Evolutionary conservation across 2,329 filamentous ascomycete genomes (phyloP).

Genomic region (Penicillium paneum): DNA sequence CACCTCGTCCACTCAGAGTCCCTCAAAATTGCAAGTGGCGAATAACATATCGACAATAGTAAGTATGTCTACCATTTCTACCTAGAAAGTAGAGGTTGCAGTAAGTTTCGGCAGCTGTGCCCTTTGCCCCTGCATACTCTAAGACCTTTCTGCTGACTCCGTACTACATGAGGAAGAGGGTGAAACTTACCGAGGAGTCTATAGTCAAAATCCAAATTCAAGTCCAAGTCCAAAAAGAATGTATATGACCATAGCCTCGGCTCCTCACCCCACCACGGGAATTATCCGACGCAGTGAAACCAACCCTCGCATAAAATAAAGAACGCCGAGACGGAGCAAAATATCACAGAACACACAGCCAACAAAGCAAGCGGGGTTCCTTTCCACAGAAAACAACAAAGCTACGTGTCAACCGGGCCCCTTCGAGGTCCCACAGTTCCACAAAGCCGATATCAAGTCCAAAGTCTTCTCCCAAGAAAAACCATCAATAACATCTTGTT

Average conservation of each 20-base stretch:
- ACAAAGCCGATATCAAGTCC: neutral
- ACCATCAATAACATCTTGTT: neutral
- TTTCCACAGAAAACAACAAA: neutral
- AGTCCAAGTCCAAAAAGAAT: neutral
- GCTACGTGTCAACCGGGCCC: neutral
- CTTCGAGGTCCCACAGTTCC: neutral
- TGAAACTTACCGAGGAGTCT: neutral
- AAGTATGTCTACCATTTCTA: neutral
- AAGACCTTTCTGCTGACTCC: slow-evolving; percentile 2
- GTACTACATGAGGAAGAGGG: neutral
- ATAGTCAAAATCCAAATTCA: neutral
- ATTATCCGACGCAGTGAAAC: neutral
- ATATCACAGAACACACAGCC: neutral
- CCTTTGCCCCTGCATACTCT: slow-evolving; percentile 1
- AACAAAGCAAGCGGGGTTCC: neutral
- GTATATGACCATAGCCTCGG: neutral
- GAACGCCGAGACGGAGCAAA: neutral
- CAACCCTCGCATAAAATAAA: too few species aligned
- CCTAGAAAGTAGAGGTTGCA: neutral
- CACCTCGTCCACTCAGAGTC: neutral
- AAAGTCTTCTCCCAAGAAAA: neutral
- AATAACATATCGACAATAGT: neutral
- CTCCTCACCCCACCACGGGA: neutral
- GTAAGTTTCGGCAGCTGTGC: neutral
- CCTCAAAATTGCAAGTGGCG: neutral